Evolutionary conservation across 1,284 basidiomycete genomes (phyloP).

Genomic region (Moesziomyces antarcticus): DNA sequence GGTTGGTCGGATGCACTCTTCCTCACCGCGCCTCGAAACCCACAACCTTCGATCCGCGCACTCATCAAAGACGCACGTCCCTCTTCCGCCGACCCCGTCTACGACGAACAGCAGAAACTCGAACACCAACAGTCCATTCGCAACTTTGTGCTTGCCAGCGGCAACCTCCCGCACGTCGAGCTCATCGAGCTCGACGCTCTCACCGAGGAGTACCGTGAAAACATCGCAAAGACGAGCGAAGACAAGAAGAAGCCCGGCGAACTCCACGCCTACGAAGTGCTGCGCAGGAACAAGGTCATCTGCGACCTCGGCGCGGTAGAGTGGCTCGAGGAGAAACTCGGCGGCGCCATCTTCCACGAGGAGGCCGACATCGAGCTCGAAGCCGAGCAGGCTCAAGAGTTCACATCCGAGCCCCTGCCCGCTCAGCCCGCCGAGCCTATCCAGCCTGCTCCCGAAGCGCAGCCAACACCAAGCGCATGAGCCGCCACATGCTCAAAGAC

Average conservation of each 20-base stretch:
- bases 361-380: conserved; percentile 23
- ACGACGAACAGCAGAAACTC: conserved; percentile 50
- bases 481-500: neutral
- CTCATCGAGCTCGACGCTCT: conserved; percentile 61
- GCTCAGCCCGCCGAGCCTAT: conserved; percentile 1
- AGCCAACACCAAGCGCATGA: conserved; percentile 15
- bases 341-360: conserved; percentile 62
- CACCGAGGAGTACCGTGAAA: conserved; percentile 46
- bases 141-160: conserved; percentile 57
- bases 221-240: conserved; percentile 44
- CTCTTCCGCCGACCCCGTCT: conserved; percentile 58
- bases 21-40: conserved; percentile 62
- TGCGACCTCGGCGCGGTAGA: conserved; percentile 67
- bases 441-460: conserved; percentile 5
- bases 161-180: conserved; percentile 59
- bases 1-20: conserved; percentile 62
- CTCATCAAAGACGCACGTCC: conserved; percentile 42
- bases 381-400: conserved; percentile 9
- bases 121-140: conserved; percentile 49
- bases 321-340: conserved; percentile 67
- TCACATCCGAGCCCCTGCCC: conserved; percentile 5
- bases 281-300: conserved; percentile 56
- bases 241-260: conserved; percentile 67
- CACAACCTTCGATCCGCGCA: conserved; percentile 34
- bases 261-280: conserved; percentile 66